Evolutionary conservation across 1,284 basidiomycete species (phyloP), one percentile per base, ranked within the genome.

Genomic region (Puccinia novopanici): DNA sequence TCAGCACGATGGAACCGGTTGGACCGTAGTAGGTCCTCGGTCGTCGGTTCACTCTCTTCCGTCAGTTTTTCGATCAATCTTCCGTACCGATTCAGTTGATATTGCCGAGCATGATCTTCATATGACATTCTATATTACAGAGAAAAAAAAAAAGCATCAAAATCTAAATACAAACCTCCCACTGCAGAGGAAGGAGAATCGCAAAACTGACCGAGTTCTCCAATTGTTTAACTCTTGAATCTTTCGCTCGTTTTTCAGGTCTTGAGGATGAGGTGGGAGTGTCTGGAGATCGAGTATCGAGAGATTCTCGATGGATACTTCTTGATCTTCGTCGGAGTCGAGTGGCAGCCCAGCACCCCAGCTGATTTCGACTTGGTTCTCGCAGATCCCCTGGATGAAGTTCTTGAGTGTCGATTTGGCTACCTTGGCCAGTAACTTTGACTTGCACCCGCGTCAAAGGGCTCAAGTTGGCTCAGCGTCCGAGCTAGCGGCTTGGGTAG

Each of bases 221-320:
- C 75, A 76, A 54, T 48, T 34, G 30, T 67, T 63, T 50, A 76
- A 63, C 45, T 76, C 75, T 50, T 40, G 22, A 52, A 67, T 67
- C 50, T 76, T 76, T 0, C 30, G 48, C 48, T 76, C 59, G 37
- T 76, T 76, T 42, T 65, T 65, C 8, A 76, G 45, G 50, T 76
- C 75, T 67, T 76, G 75, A 50, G 75, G 75, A 55, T 76, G 59
- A 67, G 75, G 61, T 15, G 75, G 75, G 48, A 76, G 61, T 12
- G 59, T n/a, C 17, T 65, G 37, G n/a, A 67, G 27, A 67, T 67
- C 63, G n/a, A 67, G 40, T 24, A 34, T 67, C 13, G 59, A 45
- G 34, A 52, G 75, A 50, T 48, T 27, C 19, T 50, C 50, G 59
- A 52, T 27, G 6, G 45, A 65, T 4, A 65, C 45, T 30, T 48